Conservation (phyloP, 2,329 filamentous ascomycete species). For the Emericellopsis atlantica region DNA sequence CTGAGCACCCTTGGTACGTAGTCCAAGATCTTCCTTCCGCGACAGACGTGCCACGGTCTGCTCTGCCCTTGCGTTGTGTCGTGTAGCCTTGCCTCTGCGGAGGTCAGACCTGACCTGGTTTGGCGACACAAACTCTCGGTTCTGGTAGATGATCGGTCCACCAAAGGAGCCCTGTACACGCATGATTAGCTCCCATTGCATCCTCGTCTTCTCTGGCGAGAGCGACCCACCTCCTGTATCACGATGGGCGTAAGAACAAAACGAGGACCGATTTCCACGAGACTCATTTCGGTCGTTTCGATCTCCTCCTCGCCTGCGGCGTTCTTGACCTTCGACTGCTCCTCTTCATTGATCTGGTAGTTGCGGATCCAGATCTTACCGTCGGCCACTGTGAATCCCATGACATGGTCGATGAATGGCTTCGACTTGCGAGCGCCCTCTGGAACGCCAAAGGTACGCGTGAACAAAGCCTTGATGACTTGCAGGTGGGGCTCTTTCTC, state of each 20-base stretch:
- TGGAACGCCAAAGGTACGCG: conserved; percentile 85
- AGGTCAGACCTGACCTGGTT: conserved; percentile 87
- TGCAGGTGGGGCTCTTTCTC: conserved; percentile 68
- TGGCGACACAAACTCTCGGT: conserved; percentile 91
- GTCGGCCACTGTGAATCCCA: conserved; percentile 82
- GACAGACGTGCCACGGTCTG: conserved; percentile 57
- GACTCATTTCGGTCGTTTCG: conserved; percentile 42
- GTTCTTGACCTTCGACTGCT: conserved; percentile 36
- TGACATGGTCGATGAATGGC: conserved; percentile 91
- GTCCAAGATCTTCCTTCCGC: conserved; percentile 65
- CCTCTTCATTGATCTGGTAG: conserved; percentile 84
- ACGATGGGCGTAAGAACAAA: conserved; percentile 91
- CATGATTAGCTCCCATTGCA: conserved; percentile 20
- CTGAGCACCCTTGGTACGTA: conserved; percentile 54
- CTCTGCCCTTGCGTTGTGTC: conserved; percentile 67
- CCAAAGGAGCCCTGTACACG: conserved; percentile 60
- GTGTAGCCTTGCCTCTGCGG: conserved; percentile 60
- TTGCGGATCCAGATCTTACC: conserved; percentile 94
- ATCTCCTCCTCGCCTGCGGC: conserved; percentile 24
- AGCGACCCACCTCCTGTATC: conserved; percentile 46
- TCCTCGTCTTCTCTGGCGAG: too few species aligned
- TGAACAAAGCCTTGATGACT: conserved; percentile 80
- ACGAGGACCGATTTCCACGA: conserved; percentile 88
- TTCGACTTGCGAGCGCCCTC: conserved; percentile 81
- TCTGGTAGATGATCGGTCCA: conserved; percentile 94